phyloP scores from a whole-genome alignment of 345 rosid species.

The Rubroshorea leprosula region DNA sequence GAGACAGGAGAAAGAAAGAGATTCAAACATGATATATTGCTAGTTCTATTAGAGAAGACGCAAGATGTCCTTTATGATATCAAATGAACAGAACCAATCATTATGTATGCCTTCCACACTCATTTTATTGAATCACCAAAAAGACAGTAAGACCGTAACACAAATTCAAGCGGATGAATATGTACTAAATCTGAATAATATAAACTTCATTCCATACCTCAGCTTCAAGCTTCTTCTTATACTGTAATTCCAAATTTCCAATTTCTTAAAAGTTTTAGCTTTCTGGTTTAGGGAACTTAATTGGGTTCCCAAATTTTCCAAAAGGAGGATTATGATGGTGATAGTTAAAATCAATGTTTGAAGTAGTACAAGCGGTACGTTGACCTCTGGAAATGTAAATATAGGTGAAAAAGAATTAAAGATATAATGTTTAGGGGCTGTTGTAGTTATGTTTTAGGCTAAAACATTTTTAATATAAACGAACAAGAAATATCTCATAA shows the following conservation, averaged over 20 bases:
- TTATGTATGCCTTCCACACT: neutral
- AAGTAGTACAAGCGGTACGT: too few species aligned
- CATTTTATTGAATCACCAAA: neutral
- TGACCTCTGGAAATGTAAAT: too few species aligned
- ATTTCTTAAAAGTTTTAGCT: slow-evolving; percentile 35
- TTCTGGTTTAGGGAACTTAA: slow-evolving; percentile 35
- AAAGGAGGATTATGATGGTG: too few species aligned
- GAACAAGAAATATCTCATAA: too few species aligned
- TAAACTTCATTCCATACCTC: slow-evolving; percentile 48
- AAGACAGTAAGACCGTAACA: neutral
- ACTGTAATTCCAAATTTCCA: slow-evolving; percentile 27
- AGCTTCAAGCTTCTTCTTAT: slow-evolving; percentile 62
- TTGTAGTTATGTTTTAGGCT: too few species aligned
- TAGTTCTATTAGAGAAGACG: neutral
- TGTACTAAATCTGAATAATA: neutral
- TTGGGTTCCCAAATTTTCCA: slow-evolving; percentile 33
- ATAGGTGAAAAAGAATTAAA: too few species aligned
- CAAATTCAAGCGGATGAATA: neutral
- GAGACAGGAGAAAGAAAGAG: neutral
- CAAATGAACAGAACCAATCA: too few species aligned
- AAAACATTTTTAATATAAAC: too few species aligned
- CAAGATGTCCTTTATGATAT: neutral
- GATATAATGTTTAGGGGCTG: too few species aligned
- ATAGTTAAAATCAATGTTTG: too few species aligned
- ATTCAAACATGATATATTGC: neutral